Conservation (phyloP, 768 basidiomycete genomes). For the Galerina sulciceps region DNA sequence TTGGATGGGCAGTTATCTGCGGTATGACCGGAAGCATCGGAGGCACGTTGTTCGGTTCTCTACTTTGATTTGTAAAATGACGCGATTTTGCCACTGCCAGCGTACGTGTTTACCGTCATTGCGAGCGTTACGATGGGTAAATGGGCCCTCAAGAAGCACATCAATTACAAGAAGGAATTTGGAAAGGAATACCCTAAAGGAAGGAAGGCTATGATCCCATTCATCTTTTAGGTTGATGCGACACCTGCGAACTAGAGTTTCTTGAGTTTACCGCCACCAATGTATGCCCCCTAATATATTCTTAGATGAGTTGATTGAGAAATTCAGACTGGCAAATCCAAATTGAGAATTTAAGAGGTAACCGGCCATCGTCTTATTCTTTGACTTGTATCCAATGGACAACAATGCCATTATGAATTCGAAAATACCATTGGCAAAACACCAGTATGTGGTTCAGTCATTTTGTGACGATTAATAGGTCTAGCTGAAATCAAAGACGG, state of each 20-base stretch:
- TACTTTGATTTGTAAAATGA: not conserved
- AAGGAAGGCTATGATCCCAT: constrained; percentile 83
- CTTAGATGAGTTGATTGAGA: too few species aligned
- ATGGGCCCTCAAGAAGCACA: constrained; percentile 94
- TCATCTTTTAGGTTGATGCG: constrained; percentile 47
- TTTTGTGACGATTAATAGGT: too few species aligned
- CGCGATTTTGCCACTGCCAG: constrained; percentile 2
- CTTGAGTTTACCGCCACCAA: too few species aligned
- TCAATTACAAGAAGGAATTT: constrained; percentile 90
- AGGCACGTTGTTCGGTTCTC: constrained; percentile 51
- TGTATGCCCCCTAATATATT: too few species aligned
- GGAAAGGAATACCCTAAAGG: constrained; percentile 79
- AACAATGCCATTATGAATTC: too few species aligned
- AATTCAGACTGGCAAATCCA: too few species aligned
- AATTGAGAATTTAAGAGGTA: too few species aligned
- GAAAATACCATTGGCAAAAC: too few species aligned
- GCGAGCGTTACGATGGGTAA: constrained; percentile 69
- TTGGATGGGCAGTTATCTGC: constrained; percentile 75
- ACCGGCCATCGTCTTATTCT: too few species aligned
- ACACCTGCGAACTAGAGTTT: not conserved
- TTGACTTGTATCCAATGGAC: too few species aligned
- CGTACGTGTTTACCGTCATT: constrained; percentile 57
- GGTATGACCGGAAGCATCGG: constrained; percentile 79
- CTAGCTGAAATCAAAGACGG: too few species aligned
- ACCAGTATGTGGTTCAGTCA: too few species aligned